Evolutionary conservation across 2,329 filamentous ascomycete genomes (phyloP), one percentile per base, ranked within the genome.

Genomic region (Stagonosporopsis vannaccii): DNA sequence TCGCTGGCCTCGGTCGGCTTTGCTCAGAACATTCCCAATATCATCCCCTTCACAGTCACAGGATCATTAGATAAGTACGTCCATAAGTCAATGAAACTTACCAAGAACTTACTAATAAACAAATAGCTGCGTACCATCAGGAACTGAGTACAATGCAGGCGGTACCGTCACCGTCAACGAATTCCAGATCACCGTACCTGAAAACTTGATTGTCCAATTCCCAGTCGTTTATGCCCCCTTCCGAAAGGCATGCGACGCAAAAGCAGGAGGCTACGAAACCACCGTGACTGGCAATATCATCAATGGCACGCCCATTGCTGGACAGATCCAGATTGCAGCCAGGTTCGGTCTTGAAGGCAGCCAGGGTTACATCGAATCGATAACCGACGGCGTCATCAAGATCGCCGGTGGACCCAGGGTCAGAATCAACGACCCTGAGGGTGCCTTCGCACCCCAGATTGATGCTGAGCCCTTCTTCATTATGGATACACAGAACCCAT

Each of bases 141-240:
- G 53, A 11, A 44, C 53, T n/a, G 67, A 68, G 7, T 74, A 65
- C 69, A 84, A 83, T 60, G 73, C 75, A 6, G 81, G 81, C 19
- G 81, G 81, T 8, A 69, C 69, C 13, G 77, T 84, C 15, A 66
- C 67, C 0, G 77, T 84, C 45, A 80, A 80, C 42, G 79, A 79
- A 0, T 80, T 77, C 61, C 71, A 62, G 15, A 77, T 84, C 41
- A 74, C 67, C 9, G 79, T 84, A 2, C 81, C 81, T 3, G 76
- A 82, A 66, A 84, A 84, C 56, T 59, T 83, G 22, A 75, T 82
- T 8, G 79, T 82, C 3, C 77, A 81, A 45, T 82, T 83, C 36
- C 81, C 80, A 0, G 78, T 77, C 3, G 75, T 77, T 12, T 81
- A 75, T 60, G 74, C 81, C 23, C 79, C 80, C 0, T 83, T 75